Base-by-base conservation (phyloP, 2,329 filamentous ascomycete genomes). In the Beauveria sp. region DNA sequence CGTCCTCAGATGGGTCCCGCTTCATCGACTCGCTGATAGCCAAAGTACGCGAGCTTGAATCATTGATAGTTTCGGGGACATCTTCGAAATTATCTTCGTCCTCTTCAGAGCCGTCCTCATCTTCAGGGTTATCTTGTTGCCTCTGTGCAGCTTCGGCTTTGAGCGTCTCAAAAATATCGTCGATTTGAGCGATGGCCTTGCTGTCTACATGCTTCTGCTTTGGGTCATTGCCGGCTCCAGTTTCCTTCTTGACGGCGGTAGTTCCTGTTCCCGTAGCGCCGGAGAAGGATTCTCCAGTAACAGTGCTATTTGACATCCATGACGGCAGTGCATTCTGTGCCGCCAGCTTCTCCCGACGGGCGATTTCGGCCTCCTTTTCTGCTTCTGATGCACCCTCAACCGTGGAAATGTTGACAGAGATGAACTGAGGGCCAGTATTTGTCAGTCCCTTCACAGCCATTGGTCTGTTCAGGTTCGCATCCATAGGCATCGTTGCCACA, bases 241-340 rank as follows among this genome's bases (percentile, higher is more conserved):
- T 75, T 30, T 79, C 77, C 63, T 77, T 73, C 22, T 75, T 74
- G 24, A 72, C 66, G 63, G 70, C 58, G 2, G 63, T 26, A 18
- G 57, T 55, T 12, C 63, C 65, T 28, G 66, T 72, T 14, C 63
- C 66, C 20, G 63, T 42, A 1, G 42, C 42, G 5, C 67, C 75
- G 46, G 77, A 73, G 71, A 84, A 88, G n/a, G 83, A 81, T 62
- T 85, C 80, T 56, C 85, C 84, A 5, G 80, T 85, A 53, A 90
- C 82, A 2, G 87, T 90, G 64, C 86, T 89, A 61, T 87, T 83
- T 1, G 85, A 84, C 75, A 90, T 89, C 86, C 88, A 91, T 9
- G 80, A 76, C 2, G 88, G 88, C 63, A 91, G 74, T 8, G 84
- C 86, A 69, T 91, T 91, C 69, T 90, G 86, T 66, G 80, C 78